Conservation (phyloP, 768 basidiomycete genomes). For the Fomitopsis pulvina region DNA sequence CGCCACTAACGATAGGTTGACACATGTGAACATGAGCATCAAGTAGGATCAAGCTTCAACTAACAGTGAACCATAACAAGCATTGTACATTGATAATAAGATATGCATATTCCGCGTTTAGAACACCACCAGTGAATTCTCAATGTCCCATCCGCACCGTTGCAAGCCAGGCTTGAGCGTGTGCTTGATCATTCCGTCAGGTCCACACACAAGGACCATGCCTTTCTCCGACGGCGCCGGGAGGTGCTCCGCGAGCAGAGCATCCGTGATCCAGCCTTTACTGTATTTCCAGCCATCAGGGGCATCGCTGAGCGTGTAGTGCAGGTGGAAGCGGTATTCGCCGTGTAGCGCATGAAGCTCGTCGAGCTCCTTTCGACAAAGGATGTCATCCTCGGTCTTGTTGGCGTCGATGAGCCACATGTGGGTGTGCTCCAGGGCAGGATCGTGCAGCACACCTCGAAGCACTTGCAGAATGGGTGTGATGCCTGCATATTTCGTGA, state of each 20-base stretch:
- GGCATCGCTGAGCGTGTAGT: constrained; percentile 34
- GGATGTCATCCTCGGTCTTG: constrained; percentile 41
- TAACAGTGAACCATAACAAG: neutral
- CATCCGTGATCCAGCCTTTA: constrained; percentile 33
- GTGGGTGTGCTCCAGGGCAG: constrained; percentile 27
- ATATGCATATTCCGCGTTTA: constrained; percentile 4
- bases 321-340: constrained; percentile 29
- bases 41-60: neutral
- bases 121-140: constrained; percentile 28
- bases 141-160: constrained; percentile 30
- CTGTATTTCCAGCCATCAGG: constrained; percentile 32
- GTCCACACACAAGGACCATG: constrained; percentile 46
- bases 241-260: constrained; percentile 33
- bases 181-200: constrained; percentile 32
- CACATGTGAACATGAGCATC: no score
- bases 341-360: constrained; percentile 23
- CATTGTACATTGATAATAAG: neutral
- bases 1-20: neutral
- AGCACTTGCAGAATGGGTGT: constrained; percentile 56
- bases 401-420: constrained; percentile 47
- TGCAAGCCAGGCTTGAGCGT: constrained; percentile 27
- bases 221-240: constrained; percentile 32
- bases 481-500: constrained; percentile 27
- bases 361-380: constrained; percentile 45
- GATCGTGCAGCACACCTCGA: constrained; percentile 38